Base-by-base conservation (phyloP, 352 stramenopile genomes). In the Pythium phragmiticola region DNA sequence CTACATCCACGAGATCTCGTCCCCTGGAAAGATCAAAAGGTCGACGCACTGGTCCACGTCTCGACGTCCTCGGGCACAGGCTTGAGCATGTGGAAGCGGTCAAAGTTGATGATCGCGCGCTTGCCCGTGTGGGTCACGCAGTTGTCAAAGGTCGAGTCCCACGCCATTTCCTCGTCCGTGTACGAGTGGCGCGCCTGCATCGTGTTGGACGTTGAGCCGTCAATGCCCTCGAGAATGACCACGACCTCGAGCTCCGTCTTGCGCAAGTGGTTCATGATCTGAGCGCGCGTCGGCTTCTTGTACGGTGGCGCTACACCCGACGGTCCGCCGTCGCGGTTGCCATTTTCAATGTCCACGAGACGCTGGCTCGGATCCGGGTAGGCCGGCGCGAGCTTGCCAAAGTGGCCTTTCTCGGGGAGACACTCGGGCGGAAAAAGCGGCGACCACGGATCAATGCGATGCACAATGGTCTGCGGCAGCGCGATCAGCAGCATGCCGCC, bases 161-260 rank as follows among this genome's bases (percentile, higher is more conserved):
- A 95, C 7, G 66, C 76, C n/a, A 95, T 84, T 41, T 95, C 82
- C 49, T 91, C 74, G 42, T 88, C 73, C 8, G 78, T 91, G 74
- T 92, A 93, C 33, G 86, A 95, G 57, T 90, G 80, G 12, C 84
- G 79, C 12, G 81, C 87, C 57, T 95, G 87, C 84, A 93, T 95
- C 19, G 87, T 95, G 70, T 92, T 93, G 48, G 83, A 92, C 34
- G 87, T 95, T 33, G 81, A 90, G 36, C 80, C 84, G 48, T 95
- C 87, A 56, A 92, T 92, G 36, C 87, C 87, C 56, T 95, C 87
- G 33, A 95, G 72, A 14, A 95, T 77, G 17, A 83, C 84, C 45
- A 95, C 71, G 19, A 95, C 82, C 57, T 95, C 87, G 3, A 95
- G 67, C 52, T 90, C 82, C 7, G 81, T 84, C 42, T 77, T 75